A percentile compares a stretch with the other conserved stretches of the same genome.
Conservation (phyloP, 306 rosid species). For the Castanea crenata region DNA sequence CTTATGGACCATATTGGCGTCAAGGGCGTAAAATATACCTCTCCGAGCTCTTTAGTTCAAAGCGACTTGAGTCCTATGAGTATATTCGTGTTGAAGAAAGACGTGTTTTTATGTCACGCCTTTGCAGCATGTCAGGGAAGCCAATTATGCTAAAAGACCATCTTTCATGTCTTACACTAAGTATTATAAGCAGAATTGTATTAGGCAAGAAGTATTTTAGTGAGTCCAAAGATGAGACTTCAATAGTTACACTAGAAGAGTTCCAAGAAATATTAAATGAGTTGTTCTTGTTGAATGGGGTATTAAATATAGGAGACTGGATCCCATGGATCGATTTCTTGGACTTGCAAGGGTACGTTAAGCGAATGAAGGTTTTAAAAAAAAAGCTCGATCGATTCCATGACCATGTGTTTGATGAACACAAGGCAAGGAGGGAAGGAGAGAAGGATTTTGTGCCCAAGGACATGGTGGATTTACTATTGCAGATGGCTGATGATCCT, state of each 20-base stretch:
- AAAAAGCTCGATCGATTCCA: constrained; percentile 29
- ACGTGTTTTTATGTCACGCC: constrained; percentile 3
- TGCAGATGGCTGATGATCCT: constrained; percentile 35
- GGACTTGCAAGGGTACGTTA: constrained; percentile 40
- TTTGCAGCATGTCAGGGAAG: constrained; percentile 18
- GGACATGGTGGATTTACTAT: constrained; percentile 38
- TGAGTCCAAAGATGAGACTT: not conserved
- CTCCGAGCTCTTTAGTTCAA: constrained; percentile 27
- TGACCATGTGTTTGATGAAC: constrained; percentile 33
- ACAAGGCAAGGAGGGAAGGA: constrained; percentile 19
- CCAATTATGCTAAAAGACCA: constrained; percentile 20
- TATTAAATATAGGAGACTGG: constrained; percentile 42
- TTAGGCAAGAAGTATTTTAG: constrained; percentile 40
- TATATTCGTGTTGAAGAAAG: constrained; percentile 29
- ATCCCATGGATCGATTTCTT: constrained; percentile 34
- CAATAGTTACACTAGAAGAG: constrained; percentile 22
- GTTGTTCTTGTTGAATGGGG: constrained; percentile 40
- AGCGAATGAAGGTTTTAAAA: constrained; percentile 41
- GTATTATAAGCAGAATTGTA: constrained; percentile 36
- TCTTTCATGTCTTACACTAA: constrained; percentile 21
- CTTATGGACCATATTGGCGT: constrained; percentile 34
- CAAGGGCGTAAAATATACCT: constrained; percentile 35
- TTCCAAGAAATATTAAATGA: constrained; percentile 42
- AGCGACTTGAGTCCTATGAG: constrained; percentile 22
- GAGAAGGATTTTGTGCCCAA: constrained; percentile 6